Evolutionary conservation across 139 green algal genomes (phyloP).

Genomic region (Spirogloea muscicola): DNA sequence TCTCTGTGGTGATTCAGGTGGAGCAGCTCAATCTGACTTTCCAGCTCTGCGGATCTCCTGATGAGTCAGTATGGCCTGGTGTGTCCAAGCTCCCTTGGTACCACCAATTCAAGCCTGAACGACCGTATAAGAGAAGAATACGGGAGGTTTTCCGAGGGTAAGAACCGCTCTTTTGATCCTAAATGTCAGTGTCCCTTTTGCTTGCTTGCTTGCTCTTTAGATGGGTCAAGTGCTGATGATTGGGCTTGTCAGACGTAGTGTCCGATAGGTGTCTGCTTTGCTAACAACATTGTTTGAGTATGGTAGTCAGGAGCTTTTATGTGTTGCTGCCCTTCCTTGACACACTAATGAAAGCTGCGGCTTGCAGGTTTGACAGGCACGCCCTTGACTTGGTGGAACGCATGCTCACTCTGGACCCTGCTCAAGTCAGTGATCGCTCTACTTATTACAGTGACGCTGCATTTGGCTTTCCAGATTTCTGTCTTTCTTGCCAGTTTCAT

Average conservation of each 20-base stretch:
- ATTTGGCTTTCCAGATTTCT: not conserved
- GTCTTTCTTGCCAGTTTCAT: no score
- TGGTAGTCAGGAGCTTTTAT: no score
- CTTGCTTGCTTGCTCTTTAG: no score
- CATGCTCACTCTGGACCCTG: constrained; percentile 45
- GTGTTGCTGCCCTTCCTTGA: not conserved
- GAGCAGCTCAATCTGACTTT: constrained; percentile 67
- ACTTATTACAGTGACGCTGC: not conserved
- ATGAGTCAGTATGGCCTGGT: constrained; percentile 63
- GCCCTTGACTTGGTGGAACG: constrained; percentile 47
- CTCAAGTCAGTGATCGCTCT: constrained; percentile 9
- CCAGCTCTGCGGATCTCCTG: constrained; percentile 74
- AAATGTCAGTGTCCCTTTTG: no score
- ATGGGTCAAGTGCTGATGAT: no score
- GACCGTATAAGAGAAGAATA: constrained; percentile 20
- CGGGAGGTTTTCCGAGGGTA: constrained; percentile 26
- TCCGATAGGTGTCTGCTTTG: no score
- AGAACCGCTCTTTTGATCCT: not conserved
- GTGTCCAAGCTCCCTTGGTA: constrained; percentile 49
- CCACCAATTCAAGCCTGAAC: constrained; percentile 39
- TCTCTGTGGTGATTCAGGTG: constrained; percentile 54
- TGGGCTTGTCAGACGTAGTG: no score
- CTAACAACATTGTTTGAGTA: no score
- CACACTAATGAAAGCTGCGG: no score
- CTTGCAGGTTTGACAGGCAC: constrained; percentile 32